Evolutionary conservation across 139 green algal species (phyloP).

Genomic region (Auxenochlorella pyrenoidosa): DNA sequence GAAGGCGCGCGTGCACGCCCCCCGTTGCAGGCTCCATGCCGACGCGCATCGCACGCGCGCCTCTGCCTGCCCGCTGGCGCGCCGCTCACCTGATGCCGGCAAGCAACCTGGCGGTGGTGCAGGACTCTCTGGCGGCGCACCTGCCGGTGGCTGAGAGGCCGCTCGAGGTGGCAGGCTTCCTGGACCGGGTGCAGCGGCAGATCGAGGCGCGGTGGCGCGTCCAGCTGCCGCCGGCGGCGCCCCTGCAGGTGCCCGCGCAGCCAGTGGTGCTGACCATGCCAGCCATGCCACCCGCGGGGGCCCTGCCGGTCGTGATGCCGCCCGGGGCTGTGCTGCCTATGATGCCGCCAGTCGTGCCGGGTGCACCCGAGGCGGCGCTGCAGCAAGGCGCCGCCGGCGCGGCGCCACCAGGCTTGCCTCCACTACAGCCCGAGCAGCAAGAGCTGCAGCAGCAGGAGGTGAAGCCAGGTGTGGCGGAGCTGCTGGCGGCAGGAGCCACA

Average conservation of each 20-base stretch:
- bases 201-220: conserved; percentile 38
- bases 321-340: neutral
- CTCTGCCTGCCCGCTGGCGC: neutral
- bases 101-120: neutral
- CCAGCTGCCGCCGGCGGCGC: neutral
- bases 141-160: conserved; percentile 37
- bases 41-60: too few species aligned
- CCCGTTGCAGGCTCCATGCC: too few species aligned
- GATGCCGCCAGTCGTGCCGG: neutral
- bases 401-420: neutral
- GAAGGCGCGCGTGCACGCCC: too few species aligned
- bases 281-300: neutral
- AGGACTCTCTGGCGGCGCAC: conserved; percentile 44
- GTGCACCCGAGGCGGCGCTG: neutral
- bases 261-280: neutral
- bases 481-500: neutral
- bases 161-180: conserved; percentile 16
- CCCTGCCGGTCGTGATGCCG: neutral
- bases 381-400: neutral
- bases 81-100: neutral
- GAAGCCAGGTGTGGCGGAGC: neutral
- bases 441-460: neutral
- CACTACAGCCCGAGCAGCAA: neutral
- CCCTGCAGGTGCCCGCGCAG: neutral
- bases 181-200: conserved; percentile 21